These are phyloP conservation scores for Camellia japonica DNA, from an alignment of 148 eudicot genomes.

Conservation along the genomic window DNA sequence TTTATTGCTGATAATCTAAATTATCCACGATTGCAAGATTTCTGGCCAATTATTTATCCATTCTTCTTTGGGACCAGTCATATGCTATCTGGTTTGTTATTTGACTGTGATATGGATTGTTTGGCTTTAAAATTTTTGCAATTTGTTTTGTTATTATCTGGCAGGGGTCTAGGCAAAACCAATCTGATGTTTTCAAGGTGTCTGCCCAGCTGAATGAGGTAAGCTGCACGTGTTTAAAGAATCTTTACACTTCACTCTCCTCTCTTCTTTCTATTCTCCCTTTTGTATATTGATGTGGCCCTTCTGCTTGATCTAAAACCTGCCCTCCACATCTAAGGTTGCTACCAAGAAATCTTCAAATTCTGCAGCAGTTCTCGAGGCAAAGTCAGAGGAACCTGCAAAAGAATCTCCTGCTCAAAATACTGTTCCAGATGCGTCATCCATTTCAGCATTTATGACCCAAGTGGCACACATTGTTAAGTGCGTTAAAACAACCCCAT, in stretches of 20 bases:
- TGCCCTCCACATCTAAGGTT: slow-evolving; percentile 21
- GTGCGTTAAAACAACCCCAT: slow-evolving; percentile 23
- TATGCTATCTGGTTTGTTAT: neutral
- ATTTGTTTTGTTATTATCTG: slow-evolving; percentile 7
- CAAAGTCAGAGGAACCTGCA: slow-evolving; percentile 19
- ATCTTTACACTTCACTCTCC: neutral
- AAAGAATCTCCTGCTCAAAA: slow-evolving; percentile 15
- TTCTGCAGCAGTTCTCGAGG: slow-evolving; percentile 29
- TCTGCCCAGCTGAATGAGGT: slow-evolving; percentile 45
- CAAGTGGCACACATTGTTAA: slow-evolving; percentile 49
- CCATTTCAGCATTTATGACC: slow-evolving; percentile 44
- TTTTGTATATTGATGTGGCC: slow-evolving; percentile 7
- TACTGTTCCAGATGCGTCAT: slow-evolving; percentile 36
- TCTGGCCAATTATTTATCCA: neutral
- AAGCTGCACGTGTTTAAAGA: slow-evolving; percentile 9
- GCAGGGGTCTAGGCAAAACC: slow-evolving; percentile 33
- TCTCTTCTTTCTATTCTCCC: neutral
- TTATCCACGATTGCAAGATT: neutral
- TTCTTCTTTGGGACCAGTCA: neutral
- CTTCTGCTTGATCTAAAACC: slow-evolving; percentile 16
- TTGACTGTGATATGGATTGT: neutral
- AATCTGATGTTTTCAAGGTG: slow-evolving; percentile 34
- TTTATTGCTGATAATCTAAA: neutral
- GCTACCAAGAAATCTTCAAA: slow-evolving; percentile 31
- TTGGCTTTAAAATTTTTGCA: neutral